These are phyloP conservation scores for Hypocreales sp. DNA, from an alignment of 2,329 filamentous ascomycete species.

Conservation along the genomic window DNA sequence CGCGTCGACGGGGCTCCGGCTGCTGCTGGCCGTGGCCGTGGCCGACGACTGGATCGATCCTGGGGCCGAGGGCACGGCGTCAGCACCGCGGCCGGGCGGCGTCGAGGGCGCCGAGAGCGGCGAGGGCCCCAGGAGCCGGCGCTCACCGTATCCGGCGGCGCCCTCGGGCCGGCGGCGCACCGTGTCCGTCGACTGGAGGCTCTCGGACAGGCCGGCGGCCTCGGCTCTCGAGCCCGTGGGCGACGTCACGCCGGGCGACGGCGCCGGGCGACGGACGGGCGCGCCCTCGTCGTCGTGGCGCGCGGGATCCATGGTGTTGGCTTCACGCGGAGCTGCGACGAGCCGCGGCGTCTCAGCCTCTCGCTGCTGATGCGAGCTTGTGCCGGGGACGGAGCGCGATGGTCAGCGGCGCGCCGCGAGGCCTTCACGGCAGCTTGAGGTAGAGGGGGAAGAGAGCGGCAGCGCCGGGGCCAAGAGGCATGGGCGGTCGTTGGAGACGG, in stretches of 20 bases:
- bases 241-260: conserved; percentile 24
- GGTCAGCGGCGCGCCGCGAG: no score
- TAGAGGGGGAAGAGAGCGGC: no score
- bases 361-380: no score
- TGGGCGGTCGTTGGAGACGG: no score
- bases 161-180: conserved; percentile 40
- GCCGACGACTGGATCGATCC: conserved; percentile 6
- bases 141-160: conserved; percentile 32
- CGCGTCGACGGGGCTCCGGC: conserved; percentile 18
- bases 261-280: conserved; percentile 15
- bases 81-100: neutral
- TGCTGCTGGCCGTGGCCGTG: conserved; percentile 10
- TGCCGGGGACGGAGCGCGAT: no score
- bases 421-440: no score
- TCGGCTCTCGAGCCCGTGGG: conserved; percentile 26
- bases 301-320: conserved; percentile 27
- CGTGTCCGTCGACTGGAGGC: conserved; percentile 43
- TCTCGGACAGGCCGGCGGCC: conserved; percentile 30
- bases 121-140: no score
- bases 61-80: conserved; percentile 2
- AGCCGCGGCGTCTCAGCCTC: no score
- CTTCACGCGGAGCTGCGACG: neutral
- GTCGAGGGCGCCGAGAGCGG: no score
- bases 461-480: no score
- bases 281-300: conserved; percentile 9